Conservation (phyloP, 179 eudicot species). For the Pouteria campechiana region DNA sequence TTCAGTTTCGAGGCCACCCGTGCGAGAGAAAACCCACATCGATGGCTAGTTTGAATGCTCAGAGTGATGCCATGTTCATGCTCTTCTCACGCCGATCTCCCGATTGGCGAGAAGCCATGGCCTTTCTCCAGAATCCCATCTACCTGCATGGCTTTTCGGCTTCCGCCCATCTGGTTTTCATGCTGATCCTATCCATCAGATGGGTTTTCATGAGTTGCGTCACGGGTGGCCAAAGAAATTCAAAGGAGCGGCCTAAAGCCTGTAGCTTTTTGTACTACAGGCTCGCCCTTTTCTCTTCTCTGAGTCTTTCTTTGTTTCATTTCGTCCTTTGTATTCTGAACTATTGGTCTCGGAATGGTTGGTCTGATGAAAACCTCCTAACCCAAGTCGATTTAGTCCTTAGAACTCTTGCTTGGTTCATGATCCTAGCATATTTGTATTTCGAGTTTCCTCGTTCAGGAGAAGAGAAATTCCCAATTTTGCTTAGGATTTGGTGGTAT, state of each 20-base stretch:
- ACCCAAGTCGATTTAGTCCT: conserved; percentile 31
- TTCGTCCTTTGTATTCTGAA: conserved; percentile 28
- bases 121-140: conserved; percentile 21
- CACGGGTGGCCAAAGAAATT: background rate
- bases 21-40: no score
- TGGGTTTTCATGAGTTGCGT: conserved; percentile 19
- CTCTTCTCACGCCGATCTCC: no score
- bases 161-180: conserved; percentile 29
- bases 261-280: conserved; percentile 19
- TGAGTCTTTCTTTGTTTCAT: conserved; percentile 28
- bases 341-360: conserved; percentile 44
- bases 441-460: conserved; percentile 13
- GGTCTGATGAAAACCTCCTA: conserved; percentile 42
- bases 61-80: no score
- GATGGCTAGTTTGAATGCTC: no score
- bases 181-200: conserved; percentile 16
- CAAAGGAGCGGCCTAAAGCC: conserved; percentile 8
- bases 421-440: conserved; percentile 28
- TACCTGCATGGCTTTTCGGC: conserved; percentile 26
- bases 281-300: conserved; percentile 18
- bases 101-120: no score
- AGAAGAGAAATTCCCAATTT: conserved; percentile 32
- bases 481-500: conserved; percentile 58
- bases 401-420: conserved; percentile 34
- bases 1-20: no score